These are phyloP conservation scores for Taphrina betulina DNA, from an alignment of 1,139 yeast species.

Conservation along the genomic window DNA sequence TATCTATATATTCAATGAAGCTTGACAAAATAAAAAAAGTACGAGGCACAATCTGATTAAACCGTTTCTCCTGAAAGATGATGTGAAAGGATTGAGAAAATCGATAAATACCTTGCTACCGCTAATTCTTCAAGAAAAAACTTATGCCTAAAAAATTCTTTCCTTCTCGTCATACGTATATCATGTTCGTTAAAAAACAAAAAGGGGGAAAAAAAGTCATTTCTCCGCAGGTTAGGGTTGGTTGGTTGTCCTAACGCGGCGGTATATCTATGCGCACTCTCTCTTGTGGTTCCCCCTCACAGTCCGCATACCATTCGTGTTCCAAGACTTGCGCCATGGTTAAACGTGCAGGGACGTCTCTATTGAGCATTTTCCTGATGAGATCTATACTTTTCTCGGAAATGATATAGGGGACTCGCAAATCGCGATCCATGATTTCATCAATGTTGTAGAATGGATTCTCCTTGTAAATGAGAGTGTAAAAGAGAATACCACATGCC, in stretches of 20 bases:
- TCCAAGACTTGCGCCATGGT: conserved; percentile 65
- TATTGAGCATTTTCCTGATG: conserved; percentile 62
- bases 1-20: too few species aligned
- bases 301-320: conserved; percentile 58
- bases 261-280: conserved; percentile 17
- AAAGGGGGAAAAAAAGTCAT: too few species aligned
- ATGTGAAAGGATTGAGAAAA: too few species aligned
- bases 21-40: too few species aligned
- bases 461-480: conserved; percentile 88
- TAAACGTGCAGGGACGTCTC: conserved; percentile 67
- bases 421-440: conserved; percentile 87
- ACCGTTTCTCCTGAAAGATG: too few species aligned
- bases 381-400: conserved; percentile 58
- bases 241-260: background rate
- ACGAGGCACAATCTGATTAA: too few species aligned
- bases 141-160: too few species aligned
- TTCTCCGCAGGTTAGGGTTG: too few species aligned
- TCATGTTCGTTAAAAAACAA: too few species aligned
- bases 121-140: too few species aligned
- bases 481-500: conserved; percentile 89
- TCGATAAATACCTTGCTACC: too few species aligned
- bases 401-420: conserved; percentile 63
- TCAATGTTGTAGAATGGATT: conserved; percentile 82
- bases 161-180: too few species aligned
- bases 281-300: conserved; percentile 23